Evolutionary conservation across 768 basidiomycete species (phyloP), one percentile per base, ranked within the genome.

Genomic region (Rhodotorula kratochvilovae): DNA sequence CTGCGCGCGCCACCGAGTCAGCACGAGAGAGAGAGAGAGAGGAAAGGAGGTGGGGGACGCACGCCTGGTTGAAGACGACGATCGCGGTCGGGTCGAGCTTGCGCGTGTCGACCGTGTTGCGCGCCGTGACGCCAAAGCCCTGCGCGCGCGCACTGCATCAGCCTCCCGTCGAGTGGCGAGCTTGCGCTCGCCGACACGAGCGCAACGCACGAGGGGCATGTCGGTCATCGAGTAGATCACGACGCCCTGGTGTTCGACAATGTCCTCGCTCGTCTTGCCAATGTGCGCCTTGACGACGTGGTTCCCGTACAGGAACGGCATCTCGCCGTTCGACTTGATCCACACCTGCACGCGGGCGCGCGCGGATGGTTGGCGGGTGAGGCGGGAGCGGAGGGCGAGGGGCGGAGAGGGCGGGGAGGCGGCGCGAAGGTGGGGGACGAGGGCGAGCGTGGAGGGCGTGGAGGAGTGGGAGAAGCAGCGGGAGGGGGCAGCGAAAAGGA

Each of bases 241-340:
- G 3, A 98, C 96, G 57, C 96, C 96, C 79, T 98, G 96, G 79
- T 99, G 95, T 79, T 99, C 96, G 19, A 95, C 94, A 5, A 94
- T 95, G 78, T 99, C 96, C 80, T 99, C 96, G 59, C 96, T 97
- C 80, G 98, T 97, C 70, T 95, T 86, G 27, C 96, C 96, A n/a
- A 99, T 84, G 81, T 99, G 96, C 16, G 96, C 96, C 82, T 98
- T 99, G 73, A 97, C 86, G 69, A 98, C 89, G 82, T 99, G 94
- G 79, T 99, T 99, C 67, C 96, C 96, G 78, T 99, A 99, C 48
- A 99, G 83, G 85, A 95, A 99, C 2, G 96, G 96, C 89, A 99
- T 95, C 82, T 99, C 96, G 78, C 96, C 96, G 75, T 98, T 95
- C 35, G 94, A 89, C 81, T 99, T 99, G 80, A 99, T 92, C 96